Evolutionary conservation across 2,329 filamentous ascomycete species (phyloP).

Genomic region (Aspergillus sp.): DNA sequence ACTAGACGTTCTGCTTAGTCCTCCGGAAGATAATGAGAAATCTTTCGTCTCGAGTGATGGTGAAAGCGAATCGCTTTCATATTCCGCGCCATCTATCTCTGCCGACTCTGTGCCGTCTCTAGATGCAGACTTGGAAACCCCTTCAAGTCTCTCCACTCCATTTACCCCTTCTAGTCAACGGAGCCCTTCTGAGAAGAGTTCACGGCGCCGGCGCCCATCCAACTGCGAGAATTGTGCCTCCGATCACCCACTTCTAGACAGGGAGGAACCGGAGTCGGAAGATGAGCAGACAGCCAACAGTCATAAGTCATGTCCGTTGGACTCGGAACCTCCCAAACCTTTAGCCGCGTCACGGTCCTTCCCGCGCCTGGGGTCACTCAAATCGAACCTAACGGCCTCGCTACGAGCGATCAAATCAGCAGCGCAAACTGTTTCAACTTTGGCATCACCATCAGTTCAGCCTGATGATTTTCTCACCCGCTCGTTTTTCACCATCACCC

Average conservation of each 20-base stretch:
- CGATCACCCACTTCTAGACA: conserved; percentile 58
- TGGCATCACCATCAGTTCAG: conserved; percentile 52
- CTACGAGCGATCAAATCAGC: conserved; percentile 62
- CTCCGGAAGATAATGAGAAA: conserved; percentile 47
- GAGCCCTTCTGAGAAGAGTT: conserved; percentile 40
- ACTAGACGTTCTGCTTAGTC: conserved; percentile 57
- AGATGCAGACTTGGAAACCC: conserved; percentile 51
- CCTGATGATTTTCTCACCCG: conserved; percentile 62
- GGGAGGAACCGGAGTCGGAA: conserved; percentile 26
- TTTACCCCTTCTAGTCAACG: conserved; percentile 42
- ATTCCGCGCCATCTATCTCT: conserved; percentile 54
- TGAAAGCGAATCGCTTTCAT: conserved; percentile 43
- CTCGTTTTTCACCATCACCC: conserved; percentile 56
- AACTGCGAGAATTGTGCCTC: conserved; percentile 55
- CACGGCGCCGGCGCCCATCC: conserved; percentile 50
- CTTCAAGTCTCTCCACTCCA: conserved; percentile 44
- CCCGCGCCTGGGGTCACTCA: conserved; percentile 52
- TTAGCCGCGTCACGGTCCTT: conserved; percentile 32
- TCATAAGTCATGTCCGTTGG: conserved; percentile 11
- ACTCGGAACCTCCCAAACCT: conserved; percentile 16
- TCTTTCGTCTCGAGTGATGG: conserved; percentile 41
- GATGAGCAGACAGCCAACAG: conserved; percentile 13
- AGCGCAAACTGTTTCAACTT: conserved; percentile 61
- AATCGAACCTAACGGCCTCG: conserved; percentile 64
- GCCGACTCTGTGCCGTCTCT: conserved; percentile 60